Evolutionary conservation across 1,284 basidiomycete genomes (phyloP), one percentile per base, ranked within the genome.

Genomic region (Cryptococcus jaspeensis): DNA sequence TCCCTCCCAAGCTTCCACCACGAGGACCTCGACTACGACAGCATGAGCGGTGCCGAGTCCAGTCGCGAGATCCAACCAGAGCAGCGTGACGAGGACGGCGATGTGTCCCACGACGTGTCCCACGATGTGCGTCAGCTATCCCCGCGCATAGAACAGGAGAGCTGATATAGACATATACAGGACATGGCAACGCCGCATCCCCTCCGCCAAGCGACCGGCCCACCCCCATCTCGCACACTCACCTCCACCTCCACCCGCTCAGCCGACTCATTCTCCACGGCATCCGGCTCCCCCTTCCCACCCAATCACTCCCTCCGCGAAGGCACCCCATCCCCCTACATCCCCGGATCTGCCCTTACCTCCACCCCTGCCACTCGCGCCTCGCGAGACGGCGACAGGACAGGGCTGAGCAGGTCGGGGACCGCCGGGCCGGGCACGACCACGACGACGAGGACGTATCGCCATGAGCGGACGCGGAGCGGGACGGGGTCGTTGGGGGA

Each of bases 1-100:
- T 76, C 74, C 0, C 58, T 76, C 12, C 74, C 74, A 2, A 73
- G 70, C 57, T 66, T 76, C 48, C 64, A 69, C 22, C 71, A 68
- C 43, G 69, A 73, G 49, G 70, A 73, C 55, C 52, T 72, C 28
- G 71, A 74, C 49, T 64, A 59, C 52, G 72, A 72, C 18, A 66
- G 58, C 46, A 61, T 60, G 44, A 47, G 46, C 49, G 45, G 18
- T 23, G 36, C 43, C 35, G 56, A 55, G 23, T 52, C 36, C 15
- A 57, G 43, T 50, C 44, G 51, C 22, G 53, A 59, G 22, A 12
- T 28, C 23, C 45, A 46, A 22, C 32, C 45, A 15, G 52, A 59
- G 28, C 44, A 47, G 6, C 25, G n/a, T 16, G n/a, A 52, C 8
- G n/a, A 49, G n/a, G 38, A 43, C 16, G 22, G 47, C 12, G 32